Percentiles rank a stretch among this genome's conserved stretches.
Evolutionary conservation across 768 basidiomycete species (phyloP).

Genomic region (Tylopilus cervinicoccineus): DNA sequence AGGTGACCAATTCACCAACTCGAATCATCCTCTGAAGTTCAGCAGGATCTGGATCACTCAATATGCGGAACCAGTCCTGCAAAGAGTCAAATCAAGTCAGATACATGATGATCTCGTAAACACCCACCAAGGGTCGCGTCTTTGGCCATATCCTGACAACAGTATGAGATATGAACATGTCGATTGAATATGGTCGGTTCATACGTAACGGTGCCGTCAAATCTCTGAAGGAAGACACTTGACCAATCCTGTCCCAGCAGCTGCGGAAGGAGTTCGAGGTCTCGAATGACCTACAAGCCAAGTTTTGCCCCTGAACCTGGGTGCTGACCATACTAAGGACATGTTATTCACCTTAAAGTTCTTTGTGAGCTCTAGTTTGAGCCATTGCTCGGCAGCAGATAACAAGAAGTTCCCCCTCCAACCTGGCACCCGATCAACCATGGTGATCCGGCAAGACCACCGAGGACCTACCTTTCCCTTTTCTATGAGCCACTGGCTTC

Average conservation of each 20-base stretch:
- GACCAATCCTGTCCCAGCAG: slow-evolving; percentile 95
- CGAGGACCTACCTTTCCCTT: slow-evolving; percentile 67
- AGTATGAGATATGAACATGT: slow-evolving; percentile 23
- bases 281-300: slow-evolving; percentile 72
- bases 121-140: slow-evolving; percentile 65
- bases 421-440: slow-evolving; percentile 37
- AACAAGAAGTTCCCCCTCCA: slow-evolving; percentile 95
- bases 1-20: slow-evolving; percentile 89
- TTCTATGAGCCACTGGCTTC: slow-evolving; percentile 90
- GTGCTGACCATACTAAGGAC: background rate
- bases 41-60: slow-evolving; percentile 76
- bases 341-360: slow-evolving; percentile 70
- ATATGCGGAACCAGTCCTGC: slow-evolving; percentile 79
- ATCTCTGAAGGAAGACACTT: slow-evolving; percentile 91
- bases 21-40: slow-evolving; percentile 85
- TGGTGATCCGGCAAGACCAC: background rate
- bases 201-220: slow-evolving; percentile 85
- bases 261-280: slow-evolving; percentile 93
- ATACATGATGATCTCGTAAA: background rate
- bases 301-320: background rate
- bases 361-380: slow-evolving; percentile 94
- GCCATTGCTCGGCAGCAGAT: slow-evolving; percentile 90
- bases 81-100: background rate
- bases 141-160: slow-evolving; percentile 73
- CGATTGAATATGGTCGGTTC: slow-evolving; percentile 25